These are phyloP conservation scores for Eucalyptus curtisii DNA, from an alignment of 345 rosid genomes.

Conservation along the genomic window DNA sequence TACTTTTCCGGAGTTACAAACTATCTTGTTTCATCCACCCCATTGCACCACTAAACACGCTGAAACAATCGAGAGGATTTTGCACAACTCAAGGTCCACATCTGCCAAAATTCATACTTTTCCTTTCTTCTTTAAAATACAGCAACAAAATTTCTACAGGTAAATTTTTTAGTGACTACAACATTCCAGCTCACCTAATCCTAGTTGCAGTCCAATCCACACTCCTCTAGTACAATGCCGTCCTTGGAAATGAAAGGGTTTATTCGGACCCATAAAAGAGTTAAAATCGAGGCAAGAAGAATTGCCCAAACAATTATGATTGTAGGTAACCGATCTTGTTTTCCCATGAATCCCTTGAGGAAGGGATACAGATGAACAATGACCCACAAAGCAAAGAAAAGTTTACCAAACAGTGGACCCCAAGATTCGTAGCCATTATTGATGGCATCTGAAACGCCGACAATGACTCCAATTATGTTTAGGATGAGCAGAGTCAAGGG, in stretches of 20 bases:
- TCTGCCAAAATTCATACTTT: not conserved
- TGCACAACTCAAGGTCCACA: not conserved
- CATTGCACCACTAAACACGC: not conserved
- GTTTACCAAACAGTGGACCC: slow-evolving; percentile 57
- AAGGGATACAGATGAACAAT: slow-evolving; percentile 55
- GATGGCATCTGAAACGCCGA: slow-evolving; percentile 54
- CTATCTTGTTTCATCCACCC: not conserved
- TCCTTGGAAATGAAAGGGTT: slow-evolving; percentile 37
- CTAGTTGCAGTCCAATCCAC: slow-evolving; percentile 40
- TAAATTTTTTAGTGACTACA: not conserved
- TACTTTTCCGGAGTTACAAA: not conserved
- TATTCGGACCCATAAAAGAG: slow-evolving; percentile 57
- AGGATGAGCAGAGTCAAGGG: slow-evolving; percentile 43
- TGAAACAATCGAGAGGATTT: not conserved
- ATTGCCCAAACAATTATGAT: slow-evolving; percentile 57
- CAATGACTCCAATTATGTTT: slow-evolving; percentile 43
- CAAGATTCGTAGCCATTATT: slow-evolving; percentile 57
- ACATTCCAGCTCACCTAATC: not conserved
- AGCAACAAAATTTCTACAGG: not conserved
- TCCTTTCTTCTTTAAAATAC: not conserved
- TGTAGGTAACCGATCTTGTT: slow-evolving; percentile 49
- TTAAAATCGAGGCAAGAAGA: slow-evolving; percentile 43
- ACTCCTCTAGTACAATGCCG: slow-evolving; percentile 35
- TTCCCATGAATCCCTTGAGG: slow-evolving; percentile 52
- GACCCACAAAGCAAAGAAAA: slow-evolving; percentile 56